Conservation (phyloP, 495 filamentous ascomycete species). For the Entonaema liquescens region DNA sequence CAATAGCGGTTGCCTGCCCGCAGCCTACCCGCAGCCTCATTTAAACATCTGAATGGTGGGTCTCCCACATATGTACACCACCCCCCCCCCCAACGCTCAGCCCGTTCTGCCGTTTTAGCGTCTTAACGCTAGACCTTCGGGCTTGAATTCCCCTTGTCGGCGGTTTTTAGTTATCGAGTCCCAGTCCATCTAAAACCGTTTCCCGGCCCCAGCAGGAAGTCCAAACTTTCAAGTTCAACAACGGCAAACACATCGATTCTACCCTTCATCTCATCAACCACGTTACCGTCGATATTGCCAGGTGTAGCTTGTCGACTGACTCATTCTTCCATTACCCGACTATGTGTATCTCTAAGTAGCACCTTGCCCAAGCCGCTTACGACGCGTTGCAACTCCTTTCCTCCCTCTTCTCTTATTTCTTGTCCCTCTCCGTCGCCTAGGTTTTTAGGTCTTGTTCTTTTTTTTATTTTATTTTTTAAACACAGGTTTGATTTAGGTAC, state of each 20-base stretch:
- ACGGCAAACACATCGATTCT: neutral
- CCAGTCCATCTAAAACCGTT: conserved; percentile 12
- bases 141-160: conserved; percentile 28
- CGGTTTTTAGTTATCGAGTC: conserved; percentile 32
- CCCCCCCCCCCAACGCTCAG: conserved; percentile 26
- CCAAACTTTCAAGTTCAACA: conserved; percentile 22
- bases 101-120: conserved; percentile 17
- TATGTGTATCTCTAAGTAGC: conserved; percentile 32
- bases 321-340: conserved; percentile 12
- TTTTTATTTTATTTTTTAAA: neutral
- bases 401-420: conserved; percentile 9
- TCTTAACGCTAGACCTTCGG: conserved; percentile 7
- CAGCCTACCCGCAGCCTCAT: conserved; percentile 23
- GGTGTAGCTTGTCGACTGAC: conserved; percentile 9
- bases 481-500: neutral
- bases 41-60: conserved; percentile 24
- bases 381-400: conserved; percentile 34
- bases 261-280: conserved; percentile 7
- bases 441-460: conserved; percentile 1
- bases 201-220: neutral
- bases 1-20: conserved; percentile 4
- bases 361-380: conserved; percentile 27
- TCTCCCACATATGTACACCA: too few relatives aligned
- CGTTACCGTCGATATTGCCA: neutral
- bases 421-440: neutral